Conservation (phyloP, 768 basidiomycete genomes). For the Lanmaoa pseudosensibilis region DNA sequence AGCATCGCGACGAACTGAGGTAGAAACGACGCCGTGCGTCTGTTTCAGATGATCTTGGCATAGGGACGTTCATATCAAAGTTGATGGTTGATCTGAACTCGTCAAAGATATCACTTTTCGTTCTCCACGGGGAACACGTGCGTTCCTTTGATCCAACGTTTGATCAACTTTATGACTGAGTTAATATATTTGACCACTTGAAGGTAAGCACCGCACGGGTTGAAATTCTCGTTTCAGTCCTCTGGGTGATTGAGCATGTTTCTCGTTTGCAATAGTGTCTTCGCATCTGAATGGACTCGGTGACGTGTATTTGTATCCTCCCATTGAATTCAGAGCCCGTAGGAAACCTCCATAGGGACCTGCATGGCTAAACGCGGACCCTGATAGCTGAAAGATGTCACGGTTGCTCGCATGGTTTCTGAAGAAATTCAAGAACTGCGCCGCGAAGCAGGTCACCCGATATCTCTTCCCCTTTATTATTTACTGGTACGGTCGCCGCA, state of each 20-base stretch:
- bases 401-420: no score
- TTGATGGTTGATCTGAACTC: not conserved
- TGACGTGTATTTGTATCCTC: not conserved
- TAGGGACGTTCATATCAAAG: not conserved
- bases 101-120: not conserved
- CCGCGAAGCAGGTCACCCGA: no score
- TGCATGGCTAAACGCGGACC: no score
- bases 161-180: not conserved
- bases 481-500: no score
- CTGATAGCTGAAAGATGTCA: no score
- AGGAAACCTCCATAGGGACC: no score
- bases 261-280: not conserved
- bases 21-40: not conserved
- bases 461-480: no score
- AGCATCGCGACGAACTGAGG: not conserved
- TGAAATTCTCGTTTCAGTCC: not conserved
- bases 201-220: not conserved
- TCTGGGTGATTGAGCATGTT: not conserved
- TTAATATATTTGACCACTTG: not conserved
- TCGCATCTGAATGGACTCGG: not conserved
- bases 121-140: not conserved
- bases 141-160: not conserved
- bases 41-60: not conserved
- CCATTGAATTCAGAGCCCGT: no score
- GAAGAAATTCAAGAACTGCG: no score